These are phyloP conservation scores for Clathrospora elynae DNA, from an alignment of 2,329 filamentous ascomycete species.

Conservation along the genomic window DNA sequence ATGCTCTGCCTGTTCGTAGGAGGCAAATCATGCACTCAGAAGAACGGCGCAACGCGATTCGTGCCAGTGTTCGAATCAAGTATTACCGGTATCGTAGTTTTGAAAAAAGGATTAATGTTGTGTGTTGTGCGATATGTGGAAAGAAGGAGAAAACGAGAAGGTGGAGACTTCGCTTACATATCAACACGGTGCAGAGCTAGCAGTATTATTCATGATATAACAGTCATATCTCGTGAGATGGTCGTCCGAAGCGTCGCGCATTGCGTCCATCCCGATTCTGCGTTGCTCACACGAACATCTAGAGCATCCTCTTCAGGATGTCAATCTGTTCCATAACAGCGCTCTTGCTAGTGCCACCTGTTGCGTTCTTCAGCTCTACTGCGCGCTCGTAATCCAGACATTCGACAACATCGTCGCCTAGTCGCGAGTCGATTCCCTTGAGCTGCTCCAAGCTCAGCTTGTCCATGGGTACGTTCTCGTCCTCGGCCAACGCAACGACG, in stretches of 20 bases:
- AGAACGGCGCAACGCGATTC: constrained; percentile 48
- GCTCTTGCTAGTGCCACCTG: constrained; percentile 76
- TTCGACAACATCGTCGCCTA: constrained; percentile 71
- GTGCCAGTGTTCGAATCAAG: constrained; percentile 48
- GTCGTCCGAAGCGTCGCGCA: too few relatives aligned
- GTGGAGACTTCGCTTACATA: too few relatives aligned
- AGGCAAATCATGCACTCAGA: constrained; percentile 34
- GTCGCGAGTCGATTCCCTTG: constrained; percentile 69
- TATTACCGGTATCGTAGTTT: too few relatives aligned
- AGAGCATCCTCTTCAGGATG: constrained; percentile 54
- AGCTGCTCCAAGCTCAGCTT: constrained; percentile 69
- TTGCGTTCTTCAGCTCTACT: constrained; percentile 77
- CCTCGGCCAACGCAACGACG: constrained; percentile 73
- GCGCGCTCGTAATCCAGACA: constrained; percentile 82
- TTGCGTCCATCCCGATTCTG: too few relatives aligned
- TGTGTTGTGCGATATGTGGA: too few relatives aligned
- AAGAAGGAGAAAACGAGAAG: too few relatives aligned
- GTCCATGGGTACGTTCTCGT: constrained; percentile 70
- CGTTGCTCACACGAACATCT: too few relatives aligned
- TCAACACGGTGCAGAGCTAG: too few relatives aligned
- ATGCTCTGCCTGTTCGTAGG: constrained; percentile 46
- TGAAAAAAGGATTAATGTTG: too few relatives aligned
- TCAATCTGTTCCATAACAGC: constrained; percentile 69
- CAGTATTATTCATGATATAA: too few relatives aligned
- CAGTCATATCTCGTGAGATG: too few relatives aligned